A percentile compares a stretch with the other conserved stretches of the same genome.
Evolutionary conservation across 176 grass and related monocot genomes (phyloP).

Genomic region (Zea mays): DNA sequence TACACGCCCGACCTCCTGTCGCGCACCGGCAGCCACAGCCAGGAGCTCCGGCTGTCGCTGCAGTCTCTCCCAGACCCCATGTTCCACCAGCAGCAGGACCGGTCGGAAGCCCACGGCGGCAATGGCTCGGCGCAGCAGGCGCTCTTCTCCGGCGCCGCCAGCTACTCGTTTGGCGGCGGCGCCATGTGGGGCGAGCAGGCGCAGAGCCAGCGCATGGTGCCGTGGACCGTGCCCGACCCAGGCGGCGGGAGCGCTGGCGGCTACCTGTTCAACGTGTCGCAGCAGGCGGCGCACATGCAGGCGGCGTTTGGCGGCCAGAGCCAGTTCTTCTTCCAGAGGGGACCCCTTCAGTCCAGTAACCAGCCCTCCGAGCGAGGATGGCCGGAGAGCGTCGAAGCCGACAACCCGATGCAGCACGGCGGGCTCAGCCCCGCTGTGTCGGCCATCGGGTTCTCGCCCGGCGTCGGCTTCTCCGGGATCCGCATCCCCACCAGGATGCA

Average conservation of each 20-base stretch:
- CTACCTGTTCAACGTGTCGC: conserved; percentile 69
- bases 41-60: conserved; percentile 86
- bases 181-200: conserved; percentile 68
- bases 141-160: conserved; percentile 49
- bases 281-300: conserved; percentile 70
- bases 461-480: conserved; percentile 73
- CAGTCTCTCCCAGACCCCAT: conserved; percentile 81
- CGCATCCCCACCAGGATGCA: conserved; percentile 83
- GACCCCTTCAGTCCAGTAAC: conserved; percentile 99
- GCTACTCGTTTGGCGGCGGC: conserved; percentile 52
- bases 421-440: conserved; percentile 43
- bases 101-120: conserved; percentile 47
- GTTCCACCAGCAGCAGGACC: conserved; percentile 54
- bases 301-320: conserved; percentile 55
- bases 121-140: conserved; percentile 42
- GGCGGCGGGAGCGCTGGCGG: conserved; percentile 45
- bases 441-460: conserved; percentile 44
- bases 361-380: conserved; percentile 81
- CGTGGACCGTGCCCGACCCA: conserved; percentile 68
- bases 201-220: conserved; percentile 61
- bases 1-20: conserved; percentile 70
- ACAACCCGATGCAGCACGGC: conserved; percentile 56
- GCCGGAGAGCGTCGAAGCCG: conserved; percentile 65
- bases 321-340: conserved; percentile 93
- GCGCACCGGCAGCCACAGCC: conserved; percentile 65